Base-by-base conservation (phyloP, 192 early-diverging fungal species). In the Dispira parvispora region DNA sequence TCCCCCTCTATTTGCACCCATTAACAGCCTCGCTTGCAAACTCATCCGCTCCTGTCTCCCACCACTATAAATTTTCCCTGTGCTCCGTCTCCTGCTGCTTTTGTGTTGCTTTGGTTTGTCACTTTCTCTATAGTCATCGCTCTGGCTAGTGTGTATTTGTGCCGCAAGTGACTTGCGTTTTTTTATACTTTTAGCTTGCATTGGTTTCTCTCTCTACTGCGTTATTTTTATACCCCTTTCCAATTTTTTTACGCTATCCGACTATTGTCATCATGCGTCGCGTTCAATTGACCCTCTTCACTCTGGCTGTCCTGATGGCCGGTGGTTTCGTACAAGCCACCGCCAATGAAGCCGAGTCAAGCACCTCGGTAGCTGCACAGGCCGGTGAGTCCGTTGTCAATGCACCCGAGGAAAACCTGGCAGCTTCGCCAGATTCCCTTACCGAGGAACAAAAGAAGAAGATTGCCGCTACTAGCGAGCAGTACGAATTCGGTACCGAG, bases 401-500 rank as follows among this genome's bases (percentile, higher is more conserved):
- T 13, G 58, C 58, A 32, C 43, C 38, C 18, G 42, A 38, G 43
- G 5, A 14, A 12, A 43, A 38, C 8, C 25, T 61, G 10, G 50
- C 20, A 11, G 50, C 50, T 52, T 20, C 50, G 10, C 50, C 50
- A 11, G 10, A 25, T 20, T 14, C 43, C 58, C 42, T 61, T 6
- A 61, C 58, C 12, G 58, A 61, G 28, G 58, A 61, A 44, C 42
- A 61, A 44, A 20, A 61, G 45, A 61, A 61, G 42, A 14, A 11
- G 13, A 38, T 61, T 20, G n/a, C 43, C 9, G 38, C 32, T 45
- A 43, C 58, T 2, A 61, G 70, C n/a, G 81, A 86, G 68, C 75
- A 67, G 62, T 84, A 82, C 74, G 70, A 82, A 66, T 89, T 88
- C 65, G 80, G 94, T 80, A 85, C 92, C 60, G 92, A 96, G 67